phyloP scores from a whole-genome alignment of 225 moss, liverwort and hornwort species.

The Anthoceros angustus region DNA sequence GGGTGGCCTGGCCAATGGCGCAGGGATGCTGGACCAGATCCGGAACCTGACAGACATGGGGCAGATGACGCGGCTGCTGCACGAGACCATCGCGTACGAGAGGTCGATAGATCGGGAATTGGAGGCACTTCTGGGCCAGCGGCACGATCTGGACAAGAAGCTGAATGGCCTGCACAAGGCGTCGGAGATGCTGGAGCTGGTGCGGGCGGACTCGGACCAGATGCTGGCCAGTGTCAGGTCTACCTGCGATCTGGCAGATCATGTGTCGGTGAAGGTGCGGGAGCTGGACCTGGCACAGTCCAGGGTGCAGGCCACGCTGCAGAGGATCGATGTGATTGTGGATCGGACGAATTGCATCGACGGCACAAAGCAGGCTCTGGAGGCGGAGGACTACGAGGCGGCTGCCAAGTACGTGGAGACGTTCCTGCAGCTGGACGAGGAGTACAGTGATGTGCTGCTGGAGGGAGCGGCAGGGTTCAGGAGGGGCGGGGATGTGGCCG shows the following conservation, averaged over 20 bases:
- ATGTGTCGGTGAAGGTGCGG: conserved; percentile 84
- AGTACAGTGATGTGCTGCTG: conserved; percentile 24
- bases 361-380: conserved; percentile 73
- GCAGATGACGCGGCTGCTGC: conserved; percentile 84
- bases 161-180: conserved; percentile 57
- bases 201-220: conserved; percentile 63
- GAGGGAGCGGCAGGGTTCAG: conserved; percentile 9
- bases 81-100: conserved; percentile 81
- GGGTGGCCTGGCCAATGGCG: conserved; percentile 7
- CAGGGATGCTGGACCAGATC: conserved; percentile 56
- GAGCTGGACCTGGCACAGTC: conserved; percentile 95
- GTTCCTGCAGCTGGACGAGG: conserved; percentile 69
- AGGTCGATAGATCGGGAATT: conserved; percentile 67
- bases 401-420: conserved; percentile 89
- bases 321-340: conserved; percentile 76
- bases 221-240: conserved; percentile 74
- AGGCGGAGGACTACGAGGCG: conserved; percentile 72
- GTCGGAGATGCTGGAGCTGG: conserved; percentile 77
- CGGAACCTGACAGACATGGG: conserved; percentile 67
- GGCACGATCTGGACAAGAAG: conserved; percentile 64
- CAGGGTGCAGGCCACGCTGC: conserved; percentile 65
- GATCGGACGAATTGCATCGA: conserved; percentile 97
- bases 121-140: conserved; percentile 52
- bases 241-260: conserved; percentile 83
- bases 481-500: conserved; percentile 4